These are phyloP conservation scores for Candida neerlandica DNA, from an alignment of 1,139 yeast genomes.

Conservation along the genomic window DNA sequence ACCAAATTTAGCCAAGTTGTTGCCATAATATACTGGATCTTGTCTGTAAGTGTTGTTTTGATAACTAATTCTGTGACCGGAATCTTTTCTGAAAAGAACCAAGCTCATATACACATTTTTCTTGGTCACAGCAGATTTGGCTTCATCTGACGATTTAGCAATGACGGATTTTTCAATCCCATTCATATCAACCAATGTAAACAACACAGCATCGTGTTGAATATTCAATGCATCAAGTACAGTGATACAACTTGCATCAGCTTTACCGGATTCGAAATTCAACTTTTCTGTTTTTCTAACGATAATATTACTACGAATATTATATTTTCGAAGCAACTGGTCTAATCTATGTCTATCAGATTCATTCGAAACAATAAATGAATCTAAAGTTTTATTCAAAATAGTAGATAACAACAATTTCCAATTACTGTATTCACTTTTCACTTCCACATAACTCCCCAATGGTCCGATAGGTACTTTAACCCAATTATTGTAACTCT, in stretches of 20 bases:
- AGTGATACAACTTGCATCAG: slow-evolving; percentile 36
- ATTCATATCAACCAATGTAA: slow-evolving; percentile 65
- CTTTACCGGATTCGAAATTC: slow-evolving; percentile 43
- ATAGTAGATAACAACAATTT: slow-evolving; percentile 58
- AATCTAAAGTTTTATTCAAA: slow-evolving; percentile 48
- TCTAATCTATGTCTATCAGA: slow-evolving; percentile 59
- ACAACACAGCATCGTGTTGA: slow-evolving; percentile 54
- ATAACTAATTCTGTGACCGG: slow-evolving; percentile 46
- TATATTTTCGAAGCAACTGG: slow-evolving; percentile 37
- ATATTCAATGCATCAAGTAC: slow-evolving; percentile 64
- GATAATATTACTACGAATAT: slow-evolving; percentile 41
- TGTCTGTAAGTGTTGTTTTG: slow-evolving; percentile 49
- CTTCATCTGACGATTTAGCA: slow-evolving; percentile 52
- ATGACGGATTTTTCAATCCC: slow-evolving; percentile 63
- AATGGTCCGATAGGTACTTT: slow-evolving; percentile 79
- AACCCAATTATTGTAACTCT: slow-evolving; percentile 39
- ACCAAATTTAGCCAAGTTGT: slow-evolving; percentile 34
- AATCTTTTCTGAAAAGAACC: slow-evolving; percentile 42
- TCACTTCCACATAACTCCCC: slow-evolving; percentile 64
- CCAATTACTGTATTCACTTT: slow-evolving; percentile 60
- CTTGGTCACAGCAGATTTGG: slow-evolving; percentile 38
- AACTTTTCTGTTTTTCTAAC: slow-evolving; percentile 61
- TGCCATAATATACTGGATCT: slow-evolving; percentile 57
- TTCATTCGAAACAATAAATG: slow-evolving; percentile 69
- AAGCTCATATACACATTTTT: slow-evolving; percentile 50